Evolutionary conservation across 495 filamentous ascomycete species (phyloP).

Genomic region (Cetradonia linearis): DNA sequence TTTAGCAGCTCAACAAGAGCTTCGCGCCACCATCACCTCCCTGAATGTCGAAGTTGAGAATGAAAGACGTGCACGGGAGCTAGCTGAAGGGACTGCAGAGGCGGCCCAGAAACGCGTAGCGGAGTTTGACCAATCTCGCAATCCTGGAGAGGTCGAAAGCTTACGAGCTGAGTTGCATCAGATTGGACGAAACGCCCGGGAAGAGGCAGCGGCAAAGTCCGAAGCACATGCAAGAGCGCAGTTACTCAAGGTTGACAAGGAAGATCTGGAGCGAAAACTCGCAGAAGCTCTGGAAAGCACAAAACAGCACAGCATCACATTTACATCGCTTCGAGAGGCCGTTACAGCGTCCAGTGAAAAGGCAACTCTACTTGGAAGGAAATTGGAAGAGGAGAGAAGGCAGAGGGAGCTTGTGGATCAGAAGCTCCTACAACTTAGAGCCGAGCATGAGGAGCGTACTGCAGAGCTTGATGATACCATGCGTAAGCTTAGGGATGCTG

Average conservation of each 20-base stretch:
- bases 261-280: conserved; percentile 62
- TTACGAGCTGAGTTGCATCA: conserved; percentile 77
- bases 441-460: conserved; percentile 74
- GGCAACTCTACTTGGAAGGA: conserved; percentile 62
- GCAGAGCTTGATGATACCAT: conserved; percentile 67
- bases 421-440: conserved; percentile 67
- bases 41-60: conserved; percentile 61
- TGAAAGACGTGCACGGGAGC: conserved; percentile 65
- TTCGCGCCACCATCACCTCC: conserved; percentile 58
- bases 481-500: conserved; percentile 69
- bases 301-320: conserved; percentile 60
- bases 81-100: conserved; percentile 80
- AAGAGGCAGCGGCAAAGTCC: conserved; percentile 62
- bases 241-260: conserved; percentile 71
- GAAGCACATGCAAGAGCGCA: conserved; percentile 66
- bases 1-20: conserved; percentile 64
- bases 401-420: conserved; percentile 67
- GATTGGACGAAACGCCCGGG: conserved; percentile 58
- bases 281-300: conserved; percentile 55
- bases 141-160: conserved; percentile 70
- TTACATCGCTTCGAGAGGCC: conserved; percentile 67
- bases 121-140: conserved; percentile 78
- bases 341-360: conserved; percentile 69
- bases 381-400: conserved; percentile 72
- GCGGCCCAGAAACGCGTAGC: conserved; percentile 72